Evolutionary conservation across 176 grass and related monocot species (phyloP).

Genomic region (Aegilops tauschii): DNA sequence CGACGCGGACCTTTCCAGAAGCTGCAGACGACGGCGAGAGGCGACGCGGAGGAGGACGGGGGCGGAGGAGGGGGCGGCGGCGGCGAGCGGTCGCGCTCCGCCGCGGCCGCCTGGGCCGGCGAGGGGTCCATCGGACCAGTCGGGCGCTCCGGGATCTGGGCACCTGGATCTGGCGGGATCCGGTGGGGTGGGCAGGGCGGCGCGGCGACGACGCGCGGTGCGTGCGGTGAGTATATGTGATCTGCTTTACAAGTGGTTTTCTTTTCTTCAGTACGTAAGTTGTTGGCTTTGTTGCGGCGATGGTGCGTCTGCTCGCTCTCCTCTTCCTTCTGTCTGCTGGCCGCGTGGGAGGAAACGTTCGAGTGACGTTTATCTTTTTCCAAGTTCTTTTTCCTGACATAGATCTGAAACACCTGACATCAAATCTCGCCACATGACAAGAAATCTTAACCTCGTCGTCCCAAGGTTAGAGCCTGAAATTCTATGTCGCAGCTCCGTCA

Average conservation of each 20-base stretch:
- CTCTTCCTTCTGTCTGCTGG: background rate
- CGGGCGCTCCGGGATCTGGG: slow-evolving; percentile 24
- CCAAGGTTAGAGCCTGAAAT: too few species aligned
- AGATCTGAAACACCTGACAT: too few species aligned
- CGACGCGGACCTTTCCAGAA: slow-evolving; percentile 86
- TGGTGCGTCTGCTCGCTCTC: slow-evolving; percentile 7
- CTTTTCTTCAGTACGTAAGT: background rate
- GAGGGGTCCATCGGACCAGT: slow-evolving; percentile 39
- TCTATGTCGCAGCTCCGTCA: too few species aligned
- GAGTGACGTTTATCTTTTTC: background rate
- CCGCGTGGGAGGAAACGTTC: background rate
- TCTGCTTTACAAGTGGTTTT: slow-evolving; percentile 39
- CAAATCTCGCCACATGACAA: too few species aligned
- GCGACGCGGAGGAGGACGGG: slow-evolving; percentile 48
- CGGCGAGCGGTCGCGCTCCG: slow-evolving; percentile 70
- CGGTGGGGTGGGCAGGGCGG: background rate
- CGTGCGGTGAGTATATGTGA: slow-evolving; percentile 16
- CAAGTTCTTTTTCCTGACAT: too few species aligned
- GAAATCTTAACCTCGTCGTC: too few species aligned
- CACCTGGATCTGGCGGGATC: slow-evolving; percentile 45
- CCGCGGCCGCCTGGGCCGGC: slow-evolving; percentile 42
- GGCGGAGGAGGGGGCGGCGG: slow-evolving; percentile 30
- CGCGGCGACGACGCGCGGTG: slow-evolving; percentile 28
- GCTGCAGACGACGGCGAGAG: slow-evolving; percentile 75
- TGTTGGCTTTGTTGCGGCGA: background rate